Base-by-base conservation (phyloP, 2,329 filamentous ascomycete species). In the Geoglossum cookeanum region DNA sequence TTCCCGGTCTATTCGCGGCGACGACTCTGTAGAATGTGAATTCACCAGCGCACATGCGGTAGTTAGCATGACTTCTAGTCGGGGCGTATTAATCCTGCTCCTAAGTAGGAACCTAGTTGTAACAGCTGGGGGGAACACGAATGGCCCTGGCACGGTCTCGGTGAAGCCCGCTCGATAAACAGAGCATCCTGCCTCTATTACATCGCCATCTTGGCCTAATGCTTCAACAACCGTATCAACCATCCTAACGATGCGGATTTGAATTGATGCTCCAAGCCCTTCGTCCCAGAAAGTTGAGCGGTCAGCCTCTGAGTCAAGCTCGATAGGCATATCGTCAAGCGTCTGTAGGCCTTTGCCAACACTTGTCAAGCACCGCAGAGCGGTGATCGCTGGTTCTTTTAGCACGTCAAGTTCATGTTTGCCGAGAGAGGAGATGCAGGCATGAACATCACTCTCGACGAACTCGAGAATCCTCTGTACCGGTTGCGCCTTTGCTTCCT, bases 141-240 rank as follows among this genome's bases (percentile, higher is more conserved):
- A 91, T 0, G 86, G 84, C 0, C 87, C 87, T 2, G 84, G 79
- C 30, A 81, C 78, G 0, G 75, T 77, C 67, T 94, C 87, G 0
- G 82, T 82, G 64, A 90, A 90, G 0, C 87, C 87, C 22, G 81
- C 78, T 45, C 82, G 79, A 55, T 91, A 74, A 53, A 90, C 78
- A 58, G 75, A 76, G 68, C 87, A 92, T 37, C 83, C 80, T 3
- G 79, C 75, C 64, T 90, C 85, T 27, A 84, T 76, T 9, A 87
- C 77, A 62, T 90, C 87, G 27, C 79, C 77, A 58, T 78, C 80
- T 1, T 68, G 70, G 3, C 73, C 75, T 51, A 88, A 82, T 0
- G 78, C 66, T 55, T 73, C 68, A n/a, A 73, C 70, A 11, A 75
- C 63, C 54, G 72, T 71, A 47, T 71, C 71, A 56, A 81, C 71